A percentile compares a stretch with the other conserved stretches of the same genome.
These are phyloP conservation scores for Rehmannia glutinosa DNA, from an alignment of 257 asterid species.

Conservation along the genomic window DNA sequence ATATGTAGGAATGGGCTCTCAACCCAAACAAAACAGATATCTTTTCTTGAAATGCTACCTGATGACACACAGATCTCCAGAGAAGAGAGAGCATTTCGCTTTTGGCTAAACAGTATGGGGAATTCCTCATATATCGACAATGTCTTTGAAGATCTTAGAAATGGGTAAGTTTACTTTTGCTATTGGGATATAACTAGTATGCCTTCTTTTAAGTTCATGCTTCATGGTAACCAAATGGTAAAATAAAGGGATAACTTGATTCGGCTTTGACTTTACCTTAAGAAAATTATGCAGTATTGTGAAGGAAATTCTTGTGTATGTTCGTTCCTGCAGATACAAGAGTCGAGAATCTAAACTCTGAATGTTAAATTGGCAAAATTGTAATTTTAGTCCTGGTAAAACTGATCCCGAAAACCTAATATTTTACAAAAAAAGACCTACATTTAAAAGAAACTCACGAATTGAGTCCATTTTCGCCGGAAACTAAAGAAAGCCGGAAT, in stretches of 20 bases:
- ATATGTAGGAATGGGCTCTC: conserved; percentile 65
- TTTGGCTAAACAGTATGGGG: conserved; percentile 77
- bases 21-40: conserved; percentile 52
- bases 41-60: conserved; percentile 61
- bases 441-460: too few relatives aligned
- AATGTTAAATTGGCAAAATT: too few relatives aligned
- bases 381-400: too few relatives aligned
- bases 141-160: conserved; percentile 80
- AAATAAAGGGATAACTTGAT: too few relatives aligned
- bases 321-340: neutral
- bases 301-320: neutral
- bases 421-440: too few relatives aligned
- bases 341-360: neutral
- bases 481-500: too few relatives aligned
- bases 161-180: conserved; percentile 51
- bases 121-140: conserved; percentile 66
- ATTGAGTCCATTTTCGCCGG: too few relatives aligned
- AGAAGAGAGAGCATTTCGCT: conserved; percentile 76
- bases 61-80: conserved; percentile 68
- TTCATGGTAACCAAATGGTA: neutral
- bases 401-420: too few relatives aligned
- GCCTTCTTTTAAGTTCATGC: neutral
- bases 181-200: neutral
- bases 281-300: neutral
- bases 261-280: neutral